Base-by-base conservation (phyloP, 2,329 filamentous ascomycete genomes). In the Cordyceps cateniannulata region DNA sequence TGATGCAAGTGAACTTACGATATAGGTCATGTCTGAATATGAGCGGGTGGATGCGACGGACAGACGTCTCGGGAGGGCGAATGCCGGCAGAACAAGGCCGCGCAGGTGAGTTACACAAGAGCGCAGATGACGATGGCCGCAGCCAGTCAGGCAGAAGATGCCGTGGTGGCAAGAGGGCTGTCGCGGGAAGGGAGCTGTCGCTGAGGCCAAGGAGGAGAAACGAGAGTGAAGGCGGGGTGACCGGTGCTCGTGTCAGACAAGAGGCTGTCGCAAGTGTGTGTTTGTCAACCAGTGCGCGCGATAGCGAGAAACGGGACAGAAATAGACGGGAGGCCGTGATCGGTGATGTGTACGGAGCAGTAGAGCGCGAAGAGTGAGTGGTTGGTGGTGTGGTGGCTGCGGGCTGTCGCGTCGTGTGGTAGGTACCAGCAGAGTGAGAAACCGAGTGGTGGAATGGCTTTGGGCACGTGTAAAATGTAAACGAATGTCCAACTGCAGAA, bases 1-100 rank as follows among this genome's bases (percentile, higher is more conserved):
- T 18, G 14, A 29, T 49, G 48, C 22, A 35, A 42, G 14, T 50
- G 59, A 62, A 75, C 72, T 75, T 69, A 75, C 72, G 70, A 74
- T 75, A 67, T 73, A 74, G 69, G 72, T 73, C 72, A 75, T 75
- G 70, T 70, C 45, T 29, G 45, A 22, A 18, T 27, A 45, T 51
- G 56, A 8, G 48, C 48, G 32, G 18, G 24, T 42, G 45, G 38
- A 45, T 59, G 56, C 48, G 48, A 32, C 56, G 22, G 47, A 29
- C 22, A 44, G 20, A 14, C 55, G 29, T 29, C 45, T 40, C 22
- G 5, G 10, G 32, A 22, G n/a, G 1, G 32, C 10, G 24, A 48
- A 18, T 44, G 10, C 10, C 12, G 32, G 56, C 14, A 18, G 38
- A 44, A 45, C 14, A 35, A 29, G 56, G 47, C 48, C 52, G 56